Evolutionary conservation across 345 rosid species (phyloP), one percentile per base, ranked within the genome.

Genomic region (Eucalyptus marginata): DNA sequence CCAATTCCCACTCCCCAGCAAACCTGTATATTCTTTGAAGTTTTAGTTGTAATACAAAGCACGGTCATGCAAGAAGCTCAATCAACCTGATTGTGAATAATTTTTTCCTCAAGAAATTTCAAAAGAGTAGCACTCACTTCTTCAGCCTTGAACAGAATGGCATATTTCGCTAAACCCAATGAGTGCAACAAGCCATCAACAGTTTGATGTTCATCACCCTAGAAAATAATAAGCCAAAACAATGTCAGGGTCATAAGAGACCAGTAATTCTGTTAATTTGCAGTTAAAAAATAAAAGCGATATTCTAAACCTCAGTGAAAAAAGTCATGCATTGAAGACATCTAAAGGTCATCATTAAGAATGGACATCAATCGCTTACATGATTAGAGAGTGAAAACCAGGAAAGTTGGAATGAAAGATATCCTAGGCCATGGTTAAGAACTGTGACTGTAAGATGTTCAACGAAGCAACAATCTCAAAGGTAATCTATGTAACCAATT

Each of bases 131-230:
- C 46, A 86, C 98, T 49, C 95, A 98, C 99, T 94, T 97, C 98
- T 94, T 98, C 99, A 54, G 95, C 95, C 97, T 98, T 97, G 90
- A 98, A 97, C 89, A 89, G 87, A 90, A 94, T 91, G 79, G 92
- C 94, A 92, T 95, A 98, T 94, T 93, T 97, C 89, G 92, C 97
- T 92, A 98, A 91, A 88, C 98, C 98, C 87, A 98, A 91, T 40
- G 97, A 93, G 85, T 92, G 89, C 89, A 98, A 91, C 90, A 98
- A 92, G 89, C 96, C 92, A 91, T 97, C 99, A 90, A 98, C 98
- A 83, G 98, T 95, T 86, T 91, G 97, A 54, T 88, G 95, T 89
- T 95, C 98, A 88, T 93, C 97, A 90, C 47, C 93, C 99, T 98
- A 89, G 88, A 87, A 46, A 50, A 47, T 44, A 88, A 87, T 68